These are phyloP conservation scores for Bruguiera parviflora DNA, from an alignment of 345 rosid species.

Conservation along the genomic window DNA sequence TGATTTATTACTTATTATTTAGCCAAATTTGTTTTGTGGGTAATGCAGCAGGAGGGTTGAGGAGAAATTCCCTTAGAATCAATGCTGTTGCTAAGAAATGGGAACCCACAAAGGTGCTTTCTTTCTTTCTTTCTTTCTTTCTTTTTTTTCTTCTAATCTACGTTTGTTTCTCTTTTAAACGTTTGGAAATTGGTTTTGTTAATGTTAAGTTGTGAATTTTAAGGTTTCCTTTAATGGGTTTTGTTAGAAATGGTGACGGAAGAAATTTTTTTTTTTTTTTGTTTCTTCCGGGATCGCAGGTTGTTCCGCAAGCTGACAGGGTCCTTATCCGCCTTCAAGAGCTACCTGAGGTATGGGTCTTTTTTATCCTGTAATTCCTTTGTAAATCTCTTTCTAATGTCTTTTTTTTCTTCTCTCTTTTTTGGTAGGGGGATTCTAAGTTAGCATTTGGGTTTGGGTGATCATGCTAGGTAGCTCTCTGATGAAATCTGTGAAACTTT, in stretches of 20 bases:
- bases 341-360: conserved; percentile 54
- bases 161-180: background rate
- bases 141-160: background rate
- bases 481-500: too few species aligned
- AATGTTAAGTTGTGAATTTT: too few species aligned
- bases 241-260: too few species aligned
- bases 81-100: conserved; percentile 63
- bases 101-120: conserved; percentile 74
- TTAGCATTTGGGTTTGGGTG: too few species aligned
- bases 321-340: conserved; percentile 85
- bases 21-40: background rate
- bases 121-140: background rate
- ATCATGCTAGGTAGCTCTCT: too few species aligned
- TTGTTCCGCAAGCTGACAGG: conserved; percentile 92
- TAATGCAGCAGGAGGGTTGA: conserved; percentile 30
- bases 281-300: conserved; percentile 37
- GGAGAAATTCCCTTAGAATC: conserved; percentile 48
- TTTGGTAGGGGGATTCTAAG: too few species aligned
- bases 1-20: too few species aligned
- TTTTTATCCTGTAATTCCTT: too few species aligned
- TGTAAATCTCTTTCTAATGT: too few species aligned
- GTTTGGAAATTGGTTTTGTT: background rate
- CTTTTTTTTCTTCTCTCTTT: too few species aligned
- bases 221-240: too few species aligned
- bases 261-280: too few species aligned